Evolutionary conservation across 2,329 filamentous ascomycete genomes (phyloP).

Genomic region (Lachnellula subtilissima): DNA sequence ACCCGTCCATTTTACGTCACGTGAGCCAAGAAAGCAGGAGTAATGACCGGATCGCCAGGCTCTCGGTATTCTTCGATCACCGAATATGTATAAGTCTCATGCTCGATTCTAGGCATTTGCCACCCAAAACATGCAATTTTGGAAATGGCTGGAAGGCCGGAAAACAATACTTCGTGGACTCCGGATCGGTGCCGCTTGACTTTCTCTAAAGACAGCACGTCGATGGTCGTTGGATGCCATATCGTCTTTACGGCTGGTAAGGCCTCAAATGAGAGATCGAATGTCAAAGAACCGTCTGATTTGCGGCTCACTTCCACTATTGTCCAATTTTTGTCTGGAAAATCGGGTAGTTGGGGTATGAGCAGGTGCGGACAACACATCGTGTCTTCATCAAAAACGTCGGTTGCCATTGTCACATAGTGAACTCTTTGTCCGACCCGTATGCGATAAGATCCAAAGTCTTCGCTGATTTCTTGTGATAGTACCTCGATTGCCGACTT

Average conservation of each 20-base stretch:
- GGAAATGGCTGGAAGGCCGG: background rate
- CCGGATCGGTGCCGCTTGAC: constrained; percentile 10
- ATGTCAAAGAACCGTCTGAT: constrained; percentile 3
- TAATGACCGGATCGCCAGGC: background rate
- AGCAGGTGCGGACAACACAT: background rate
- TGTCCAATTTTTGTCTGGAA: constrained; percentile 1
- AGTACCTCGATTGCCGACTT: background rate
- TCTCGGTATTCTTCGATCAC: background rate
- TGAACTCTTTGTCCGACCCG: background rate
- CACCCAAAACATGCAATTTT: background rate
- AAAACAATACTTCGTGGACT: constrained; percentile 4
- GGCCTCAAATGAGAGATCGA: constrained; percentile 3
- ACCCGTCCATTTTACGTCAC: constrained; percentile 27
- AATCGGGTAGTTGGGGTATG: constrained; percentile 2
- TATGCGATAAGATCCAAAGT: background rate
- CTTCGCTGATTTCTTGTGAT: background rate
- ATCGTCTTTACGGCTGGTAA: constrained; percentile 6
- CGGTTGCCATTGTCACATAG: background rate
- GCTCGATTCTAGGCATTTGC: background rate
- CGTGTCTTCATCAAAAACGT: background rate
- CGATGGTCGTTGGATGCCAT: constrained; percentile 10
- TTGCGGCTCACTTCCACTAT: constrained; percentile 3
- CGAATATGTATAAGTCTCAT: background rate
- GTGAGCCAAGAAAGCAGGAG: constrained; percentile 31
- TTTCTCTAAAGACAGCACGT: constrained; percentile 8